phyloP scores from a whole-genome alignment of 2,329 filamentous ascomycete species.

The Periconia sp. region DNA sequence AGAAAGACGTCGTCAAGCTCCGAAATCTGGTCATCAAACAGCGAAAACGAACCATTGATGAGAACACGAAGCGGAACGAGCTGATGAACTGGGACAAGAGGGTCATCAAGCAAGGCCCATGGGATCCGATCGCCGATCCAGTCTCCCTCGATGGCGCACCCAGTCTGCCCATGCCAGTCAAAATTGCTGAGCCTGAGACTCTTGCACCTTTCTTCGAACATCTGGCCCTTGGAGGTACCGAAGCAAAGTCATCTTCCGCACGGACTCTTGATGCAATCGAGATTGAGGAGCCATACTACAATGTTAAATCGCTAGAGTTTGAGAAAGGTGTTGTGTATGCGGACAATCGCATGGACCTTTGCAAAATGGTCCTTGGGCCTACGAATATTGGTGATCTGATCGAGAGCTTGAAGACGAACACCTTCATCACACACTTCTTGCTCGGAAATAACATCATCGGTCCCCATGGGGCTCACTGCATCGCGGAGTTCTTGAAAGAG shows the following conservation, averaged over 20 bases:
- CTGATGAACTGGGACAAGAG: constrained; percentile 29
- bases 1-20: constrained; percentile 35
- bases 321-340: constrained; percentile 55
- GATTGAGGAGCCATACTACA: constrained; percentile 42
- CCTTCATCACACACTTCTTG: constrained; percentile 59
- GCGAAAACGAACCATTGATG: constrained; percentile 23
- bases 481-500: constrained; percentile 51
- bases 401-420: constrained; percentile 55
- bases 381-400: constrained; percentile 59
- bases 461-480: constrained; percentile 53
- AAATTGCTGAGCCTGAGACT: constrained; percentile 38
- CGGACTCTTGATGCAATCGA: constrained; percentile 17
- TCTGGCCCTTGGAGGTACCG: constrained; percentile 30
- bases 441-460: constrained; percentile 63
- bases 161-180: constrained; percentile 46
- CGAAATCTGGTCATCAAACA: constrained; percentile 24
- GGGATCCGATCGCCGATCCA: constrained; percentile 39
- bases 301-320: constrained; percentile 43
- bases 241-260: constrained; percentile 21
- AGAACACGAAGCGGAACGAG: constrained; percentile 24
- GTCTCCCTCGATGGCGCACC: constrained; percentile 37
- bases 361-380: constrained; percentile 62
- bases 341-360: constrained; percentile 61
- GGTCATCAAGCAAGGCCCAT: constrained; percentile 41
- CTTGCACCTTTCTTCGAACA: constrained; percentile 47